Conservation (phyloP, 129 eudicot species). For the Daucus carota region DH1_v3.0 NC_030383.2:48459501-48460000, state of each 20-base stretch:
- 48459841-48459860: slow-evolving; percentile 57
- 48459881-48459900: slow-evolving; percentile 72
- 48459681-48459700: slow-evolving; percentile 84
- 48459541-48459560: neutral
- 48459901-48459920: slow-evolving; percentile 97
- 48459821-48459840: slow-evolving; percentile 52
- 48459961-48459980: slow-evolving; percentile 30
- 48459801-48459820: slow-evolving; percentile 64
- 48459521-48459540: slow-evolving; percentile 47
- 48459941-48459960: slow-evolving; percentile 60
- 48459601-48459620: neutral
- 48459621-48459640: neutral
- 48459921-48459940: slow-evolving; percentile 99
- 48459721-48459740: slow-evolving; percentile 65
- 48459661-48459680: slow-evolving; percentile 30
- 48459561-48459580: neutral
- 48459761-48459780: slow-evolving; percentile 58
- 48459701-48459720: slow-evolving; percentile 89
- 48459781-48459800: slow-evolving; percentile 41
- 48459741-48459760: slow-evolving; percentile 84
- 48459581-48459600: neutral
- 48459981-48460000: slow-evolving; percentile 75
- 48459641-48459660: neutral
- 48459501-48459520: slow-evolving; percentile 96
- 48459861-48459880: slow-evolving; percentile 85